phyloP scores from a whole-genome alignment of 495 filamentous ascomycete species.

The Penicillium crystallinum region DNA sequence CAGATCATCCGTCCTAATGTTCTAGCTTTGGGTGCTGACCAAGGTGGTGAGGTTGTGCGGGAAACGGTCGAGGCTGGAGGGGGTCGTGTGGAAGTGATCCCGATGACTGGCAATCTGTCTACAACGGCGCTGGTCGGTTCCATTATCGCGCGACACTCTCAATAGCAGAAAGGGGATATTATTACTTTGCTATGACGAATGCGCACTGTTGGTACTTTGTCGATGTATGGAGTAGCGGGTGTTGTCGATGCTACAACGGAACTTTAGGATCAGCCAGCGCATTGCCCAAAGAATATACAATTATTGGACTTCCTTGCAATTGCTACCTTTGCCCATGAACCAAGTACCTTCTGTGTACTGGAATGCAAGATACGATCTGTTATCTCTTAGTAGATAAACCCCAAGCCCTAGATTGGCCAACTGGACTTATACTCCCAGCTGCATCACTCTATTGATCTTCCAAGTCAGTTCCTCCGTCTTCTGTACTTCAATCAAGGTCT shows the following conservation, averaged over 20 bases:
- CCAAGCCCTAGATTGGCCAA: conserved; percentile 13
- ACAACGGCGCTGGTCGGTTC: background rate
- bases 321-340: background rate
- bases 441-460: background rate
- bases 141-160: background rate
- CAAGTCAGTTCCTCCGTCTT: background rate
- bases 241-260: too few species aligned
- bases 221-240: too few species aligned
- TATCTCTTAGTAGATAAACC: conserved; percentile 14
- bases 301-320: conserved; percentile 4
- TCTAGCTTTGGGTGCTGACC: background rate
- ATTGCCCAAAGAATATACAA: background rate
- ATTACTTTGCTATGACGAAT: too few species aligned
- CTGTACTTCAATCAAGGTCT: too few species aligned
- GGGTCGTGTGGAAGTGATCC: background rate
- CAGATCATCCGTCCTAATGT: background rate
- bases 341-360: background rate
- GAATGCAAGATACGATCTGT: background rate
- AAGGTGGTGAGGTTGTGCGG: background rate
- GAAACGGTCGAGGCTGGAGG: background rate
- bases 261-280: background rate
- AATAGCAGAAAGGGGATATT: too few species aligned
- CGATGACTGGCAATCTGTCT: background rate
- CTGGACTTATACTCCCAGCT: background rate
- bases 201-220: too few species aligned